Evolutionary conservation across 345 rosid species (phyloP), one percentile per base, ranked within the genome.

Genomic region (Ricinus communis): DNA sequence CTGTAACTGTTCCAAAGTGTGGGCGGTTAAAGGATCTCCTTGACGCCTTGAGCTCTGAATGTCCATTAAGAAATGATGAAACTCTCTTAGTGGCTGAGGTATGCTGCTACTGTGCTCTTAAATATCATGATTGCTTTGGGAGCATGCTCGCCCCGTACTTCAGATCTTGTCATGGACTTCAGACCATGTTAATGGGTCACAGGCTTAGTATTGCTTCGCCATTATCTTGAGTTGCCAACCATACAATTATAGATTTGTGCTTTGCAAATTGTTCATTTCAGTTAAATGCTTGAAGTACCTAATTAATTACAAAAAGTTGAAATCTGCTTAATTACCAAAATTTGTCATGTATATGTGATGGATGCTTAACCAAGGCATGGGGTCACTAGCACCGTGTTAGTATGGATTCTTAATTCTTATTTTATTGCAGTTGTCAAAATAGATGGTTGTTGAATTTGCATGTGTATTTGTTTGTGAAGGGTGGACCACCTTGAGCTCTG

Each of bases 21-120:
- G 80, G 80, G 43, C 41, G 57, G 65, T 63, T 71, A 14, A 76
- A 66, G 65, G 80, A 76, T 76, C 80, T 76, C 36, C 67, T 43
- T 22, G 72, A 66, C 1, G 71, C 76, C 38, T 59, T 76, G 58
- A 60, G 68, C 68, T 31, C 21, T 59, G 72, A 72, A 4, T 76
- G 76, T 71, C 67, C 69, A 53, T 71, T 76, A n/a, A 43, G 76
- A 52, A 31, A 66, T 24, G 76, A 71, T 60, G 76, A 76, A 60
- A 71, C 49, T 1, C 47, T 76, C 24, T 19, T 76, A 19, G 62
- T 76, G 36, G 72, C 47, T 49, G 76, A 76, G 80, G 80, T 76
- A 50, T 18, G 74, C 31, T 66, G 47, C 68, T 16, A 25, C 12
- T 8, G 40, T 63, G 50, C 47, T 63, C 16, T 69, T 8, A n/a